Percentiles rank a stretch among this genome's conserved stretches.
phyloP scores from a whole-genome alignment of 2,329 filamentous ascomycete genomes.

The Pyricularia pennisetigena region DNA sequence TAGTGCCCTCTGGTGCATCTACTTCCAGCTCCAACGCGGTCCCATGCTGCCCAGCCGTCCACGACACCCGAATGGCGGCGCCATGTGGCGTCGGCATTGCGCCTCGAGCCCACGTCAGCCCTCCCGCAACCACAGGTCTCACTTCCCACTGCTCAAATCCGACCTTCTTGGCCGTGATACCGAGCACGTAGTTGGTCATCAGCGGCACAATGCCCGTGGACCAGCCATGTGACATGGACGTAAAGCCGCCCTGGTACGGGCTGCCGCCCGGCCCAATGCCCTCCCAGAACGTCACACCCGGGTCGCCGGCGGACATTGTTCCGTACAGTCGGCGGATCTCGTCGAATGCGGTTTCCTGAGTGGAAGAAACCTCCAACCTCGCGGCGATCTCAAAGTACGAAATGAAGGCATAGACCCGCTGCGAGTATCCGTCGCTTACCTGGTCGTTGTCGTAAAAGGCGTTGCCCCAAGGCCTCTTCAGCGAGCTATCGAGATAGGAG shows the following conservation, averaged over 20 bases:
- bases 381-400: conserved; percentile 44
- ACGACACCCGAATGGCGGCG: conserved; percentile 24
- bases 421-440: conserved; percentile 22
- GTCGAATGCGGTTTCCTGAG: conserved; percentile 24
- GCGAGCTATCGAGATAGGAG: conserved; percentile 25
- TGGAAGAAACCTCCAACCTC: conserved; percentile 22
- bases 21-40: conserved; percentile 18
- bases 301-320: conserved; percentile 38
- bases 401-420: conserved; percentile 40
- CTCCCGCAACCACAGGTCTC: conserved; percentile 22
- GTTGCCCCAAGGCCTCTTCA: conserved; percentile 33
- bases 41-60: conserved; percentile 17
- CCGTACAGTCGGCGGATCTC: conserved; percentile 36
- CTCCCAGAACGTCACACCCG: conserved; percentile 38
- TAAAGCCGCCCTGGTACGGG: conserved; percentile 34
- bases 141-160: conserved; percentile 33
- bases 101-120: conserved; percentile 32
- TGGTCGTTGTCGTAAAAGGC: conserved; percentile 38
- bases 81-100: conserved; percentile 30
- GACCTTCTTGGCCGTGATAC: conserved; percentile 30
- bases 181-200: conserved; percentile 34
- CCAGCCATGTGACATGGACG: conserved; percentile 41
- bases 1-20: conserved; percentile 18
- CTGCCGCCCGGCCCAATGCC: conserved; percentile 32
- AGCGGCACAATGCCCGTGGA: conserved; percentile 38